These are phyloP conservation scores for Cladophialophora bantiana DNA, from an alignment of 2,329 filamentous ascomycete genomes.

Conservation along the genomic window DNA sequence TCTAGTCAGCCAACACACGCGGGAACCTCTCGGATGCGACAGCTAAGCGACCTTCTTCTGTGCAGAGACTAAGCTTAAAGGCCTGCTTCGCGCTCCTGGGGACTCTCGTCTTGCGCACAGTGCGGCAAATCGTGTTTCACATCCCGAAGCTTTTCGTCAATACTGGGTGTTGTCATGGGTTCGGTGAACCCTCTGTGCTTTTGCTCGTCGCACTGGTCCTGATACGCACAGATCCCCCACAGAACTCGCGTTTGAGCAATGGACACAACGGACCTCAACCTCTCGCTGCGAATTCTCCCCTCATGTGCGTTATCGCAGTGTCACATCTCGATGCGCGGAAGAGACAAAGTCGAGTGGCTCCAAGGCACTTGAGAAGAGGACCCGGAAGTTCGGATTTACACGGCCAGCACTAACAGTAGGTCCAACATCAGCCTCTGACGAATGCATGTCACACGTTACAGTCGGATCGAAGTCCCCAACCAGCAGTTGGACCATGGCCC, in stretches of 20 bases:
- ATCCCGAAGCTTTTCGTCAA: slow-evolving; percentile 26
- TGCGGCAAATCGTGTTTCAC: slow-evolving; percentile 38
- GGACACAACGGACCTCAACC: neutral
- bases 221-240: neutral
- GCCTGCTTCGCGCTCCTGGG: slow-evolving; percentile 16
- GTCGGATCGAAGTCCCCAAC: slow-evolving; percentile 16
- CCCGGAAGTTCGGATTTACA: slow-evolving; percentile 29
- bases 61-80: slow-evolving; percentile 8
- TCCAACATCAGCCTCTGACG: slow-evolving; percentile 29
- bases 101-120: slow-evolving; percentile 13
- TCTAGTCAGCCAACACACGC: slow-evolving; percentile 20
- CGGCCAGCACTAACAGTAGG: slow-evolving; percentile 12
- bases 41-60: slow-evolving; percentile 17
- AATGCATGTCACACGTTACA: slow-evolving; percentile 32
- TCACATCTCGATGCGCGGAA: neutral
- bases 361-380: neutral
- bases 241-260: neutral
- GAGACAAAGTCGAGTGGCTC: neutral
- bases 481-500: slow-evolving; percentile 12
- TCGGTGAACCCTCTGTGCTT: neutral
- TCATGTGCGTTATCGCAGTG: neutral
- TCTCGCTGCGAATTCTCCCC: neutral
- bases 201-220: neutral
- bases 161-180: slow-evolving; percentile 1
- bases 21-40: slow-evolving; percentile 12